Base-by-base conservation (phyloP, 176 grass and related monocot species). In the Phoenix roebelenii region DNA sequence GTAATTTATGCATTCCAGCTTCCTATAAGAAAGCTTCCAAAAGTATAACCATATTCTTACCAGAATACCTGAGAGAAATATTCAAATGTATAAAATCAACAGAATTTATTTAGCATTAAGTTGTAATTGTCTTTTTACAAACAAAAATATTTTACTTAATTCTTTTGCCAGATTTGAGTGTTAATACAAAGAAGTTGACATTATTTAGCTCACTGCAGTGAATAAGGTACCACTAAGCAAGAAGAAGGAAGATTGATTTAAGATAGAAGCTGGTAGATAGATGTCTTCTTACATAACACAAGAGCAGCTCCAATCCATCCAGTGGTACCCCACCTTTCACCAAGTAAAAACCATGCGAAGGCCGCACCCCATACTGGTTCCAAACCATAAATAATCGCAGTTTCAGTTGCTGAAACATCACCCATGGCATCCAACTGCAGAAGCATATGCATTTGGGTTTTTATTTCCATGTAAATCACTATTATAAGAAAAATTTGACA, bases 321-420 rank as follows among this genome's bases (percentile, higher is more conserved):
- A 76, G 84, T 68, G 35, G 55, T 63, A 63, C 85, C 83, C 93
- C 93, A 97, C 82, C 93, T 91, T 82, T 91, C 93, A 77, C 84
- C 87, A 52, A 97, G 77, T 22, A 88, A 76, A 61, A 85, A 88
- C 93, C 93, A 92, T 78, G 93, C 81, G 57, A 97, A 97, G 5
- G 73, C 69, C 57, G 84, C 87, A 66, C 87, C 92, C 87, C 92
- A 91, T 54, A 91, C 78, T 53, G 92, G 92, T 59, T 97, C 87
- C 64, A 97, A 54, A 14, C 92, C 87, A 1, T 91, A 97, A 48
- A 97, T 55, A 49, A 97, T 68, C 44, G 84, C 92, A 22, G 81
- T 73, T 67, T 91, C 92, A 22, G 87, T 91, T 61, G 87, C 92
- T 66, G 87, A 97, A 70, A 88, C 74, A 76, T 97, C 55, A 3